Conservation (phyloP, 2,329 filamentous ascomycete species). For the Tolypocladium sp. region DNA sequence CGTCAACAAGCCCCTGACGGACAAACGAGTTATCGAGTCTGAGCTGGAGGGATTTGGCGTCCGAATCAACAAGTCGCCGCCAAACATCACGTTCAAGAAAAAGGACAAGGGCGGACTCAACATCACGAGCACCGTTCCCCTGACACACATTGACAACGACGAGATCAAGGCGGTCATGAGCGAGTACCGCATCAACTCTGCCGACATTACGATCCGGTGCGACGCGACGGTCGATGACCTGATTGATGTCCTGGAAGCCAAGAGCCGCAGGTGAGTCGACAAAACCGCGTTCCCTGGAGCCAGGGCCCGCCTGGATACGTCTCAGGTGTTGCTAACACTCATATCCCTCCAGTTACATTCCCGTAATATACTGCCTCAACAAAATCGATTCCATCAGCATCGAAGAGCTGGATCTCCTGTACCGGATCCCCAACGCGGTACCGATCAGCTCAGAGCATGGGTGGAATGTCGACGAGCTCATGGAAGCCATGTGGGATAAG, state of each 20-base stretch:
- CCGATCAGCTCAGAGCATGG: conserved; percentile 96
- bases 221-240: conserved; percentile 96
- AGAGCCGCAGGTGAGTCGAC: conserved; percentile 52
- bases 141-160: conserved; percentile 87
- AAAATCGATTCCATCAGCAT: conserved; percentile 99
- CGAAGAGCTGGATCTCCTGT: conserved; percentile 90
- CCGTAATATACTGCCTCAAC: conserved; percentile 98
- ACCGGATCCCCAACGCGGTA: conserved; percentile 92
- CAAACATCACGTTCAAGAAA: conserved; percentile 99
- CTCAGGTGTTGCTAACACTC: not conserved
- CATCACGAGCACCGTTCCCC: conserved; percentile 87
- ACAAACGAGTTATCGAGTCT: conserved; percentile 90
- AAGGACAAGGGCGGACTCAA: conserved; percentile 97
- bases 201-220: conserved; percentile 94
- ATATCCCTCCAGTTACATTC: conserved; percentile 68
- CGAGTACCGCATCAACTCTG: conserved; percentile 94
- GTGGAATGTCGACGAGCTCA: conserved; percentile 94
- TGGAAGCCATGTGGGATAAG: conserved; percentile 99
- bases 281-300: not conserved
- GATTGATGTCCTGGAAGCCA: conserved; percentile 92
- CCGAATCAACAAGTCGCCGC: conserved; percentile 91
- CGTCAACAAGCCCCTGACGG: conserved; percentile 95
- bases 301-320: too few species aligned
- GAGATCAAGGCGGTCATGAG: conserved; percentile 97
- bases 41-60: conserved; percentile 97